A percentile compares a stretch with the other conserved stretches of the same genome.
These are phyloP conservation scores for Tephrocybe sp. DNA, from an alignment of 768 basidiomycete genomes.

Conservation along the genomic window DNA sequence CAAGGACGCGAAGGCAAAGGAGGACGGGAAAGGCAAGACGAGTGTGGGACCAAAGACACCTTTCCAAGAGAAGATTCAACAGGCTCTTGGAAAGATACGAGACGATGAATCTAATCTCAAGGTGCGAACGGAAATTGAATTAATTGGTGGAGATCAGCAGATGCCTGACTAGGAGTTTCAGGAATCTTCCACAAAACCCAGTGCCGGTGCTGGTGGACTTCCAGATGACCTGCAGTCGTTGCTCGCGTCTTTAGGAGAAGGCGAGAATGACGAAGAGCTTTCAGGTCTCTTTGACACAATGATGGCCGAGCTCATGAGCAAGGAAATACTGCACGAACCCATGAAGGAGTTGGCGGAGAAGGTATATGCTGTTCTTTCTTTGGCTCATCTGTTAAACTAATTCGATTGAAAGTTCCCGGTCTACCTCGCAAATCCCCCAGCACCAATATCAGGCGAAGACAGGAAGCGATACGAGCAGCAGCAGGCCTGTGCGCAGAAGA, in stretches of 20 bases:
- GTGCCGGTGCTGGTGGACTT: slow-evolving; percentile 16
- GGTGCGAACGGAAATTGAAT: slow-evolving; percentile 27
- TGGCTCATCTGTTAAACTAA: background rate
- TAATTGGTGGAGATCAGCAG: no score
- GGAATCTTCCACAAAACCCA: no score
- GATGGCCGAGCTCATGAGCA: slow-evolving; percentile 81
- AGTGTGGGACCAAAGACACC: slow-evolving; percentile 24
- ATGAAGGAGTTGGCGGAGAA: slow-evolving; percentile 76
- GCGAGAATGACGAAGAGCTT: slow-evolving; percentile 50
- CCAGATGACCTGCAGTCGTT: slow-evolving; percentile 51
- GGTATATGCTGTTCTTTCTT: slow-evolving; percentile 34
- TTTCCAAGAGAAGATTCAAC: slow-evolving; percentile 70
- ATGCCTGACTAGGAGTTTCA: no score
- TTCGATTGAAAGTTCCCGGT: slow-evolving; percentile 89
- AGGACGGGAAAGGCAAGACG: background rate
- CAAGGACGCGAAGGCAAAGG: slow-evolving; percentile 3
- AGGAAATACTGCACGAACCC: slow-evolving; percentile 85
- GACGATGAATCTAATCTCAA: slow-evolving; percentile 58
- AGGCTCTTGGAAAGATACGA: slow-evolving; percentile 72
- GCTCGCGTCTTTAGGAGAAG: slow-evolving; percentile 44
- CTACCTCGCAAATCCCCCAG: slow-evolving; percentile 62
- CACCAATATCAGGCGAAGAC: slow-evolving; percentile 57
- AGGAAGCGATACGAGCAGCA: slow-evolving; percentile 66
- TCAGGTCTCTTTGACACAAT: slow-evolving; percentile 74
- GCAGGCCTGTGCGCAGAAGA: slow-evolving; percentile 49